A percentile compares a stretch with the other conserved stretches of the same genome.
Evolutionary conservation across 1,284 basidiomycete genomes (phyloP).

Genomic region (Leccinum laetum): DNA sequence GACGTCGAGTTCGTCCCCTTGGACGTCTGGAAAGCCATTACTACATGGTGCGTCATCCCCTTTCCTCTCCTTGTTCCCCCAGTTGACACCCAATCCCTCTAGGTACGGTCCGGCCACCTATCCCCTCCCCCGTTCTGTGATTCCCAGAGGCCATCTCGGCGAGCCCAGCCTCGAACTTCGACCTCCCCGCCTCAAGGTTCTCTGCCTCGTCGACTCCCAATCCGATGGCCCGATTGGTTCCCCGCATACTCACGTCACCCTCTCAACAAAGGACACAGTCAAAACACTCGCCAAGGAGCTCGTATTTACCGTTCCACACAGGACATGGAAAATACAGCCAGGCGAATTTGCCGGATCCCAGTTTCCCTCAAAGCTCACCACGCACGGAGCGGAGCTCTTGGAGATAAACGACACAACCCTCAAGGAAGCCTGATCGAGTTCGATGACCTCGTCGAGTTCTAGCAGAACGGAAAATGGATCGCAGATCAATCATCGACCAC

Average conservation of each 20-base stretch:
- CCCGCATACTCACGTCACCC: slow-evolving; percentile 37
- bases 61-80: not conserved
- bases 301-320: slow-evolving; percentile 42
- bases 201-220: slow-evolving; percentile 41
- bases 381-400: slow-evolving; percentile 39
- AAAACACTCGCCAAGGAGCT: slow-evolving; percentile 39
- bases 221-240: slow-evolving; percentile 24
- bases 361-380: slow-evolving; percentile 40
- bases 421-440: slow-evolving; percentile 58
- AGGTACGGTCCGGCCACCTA: slow-evolving; percentile 71
- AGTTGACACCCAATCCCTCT: slow-evolving; percentile 9
- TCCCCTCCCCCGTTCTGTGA: slow-evolving; percentile 66
- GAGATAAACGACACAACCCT: slow-evolving; percentile 44
- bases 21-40: slow-evolving; percentile 71
- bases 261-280: slow-evolving; percentile 54
- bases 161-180: slow-evolving; percentile 74
- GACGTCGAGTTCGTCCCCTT: slow-evolving; percentile 81
- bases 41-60: slow-evolving; percentile 55
- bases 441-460: slow-evolving; percentile 67
- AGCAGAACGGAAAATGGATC: slow-evolving; percentile 53
- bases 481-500: slow-evolving; percentile 29
- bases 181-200: slow-evolving; percentile 70
- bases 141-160: slow-evolving; percentile 55
- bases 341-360: slow-evolving; percentile 39
- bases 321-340: slow-evolving; percentile 58